Percentiles rank a stretch among this genome's conserved stretches.
phyloP scores from a whole-genome alignment of 2,329 filamentous ascomycete genomes.

The Alternaria hordeiaustralica region DNA sequence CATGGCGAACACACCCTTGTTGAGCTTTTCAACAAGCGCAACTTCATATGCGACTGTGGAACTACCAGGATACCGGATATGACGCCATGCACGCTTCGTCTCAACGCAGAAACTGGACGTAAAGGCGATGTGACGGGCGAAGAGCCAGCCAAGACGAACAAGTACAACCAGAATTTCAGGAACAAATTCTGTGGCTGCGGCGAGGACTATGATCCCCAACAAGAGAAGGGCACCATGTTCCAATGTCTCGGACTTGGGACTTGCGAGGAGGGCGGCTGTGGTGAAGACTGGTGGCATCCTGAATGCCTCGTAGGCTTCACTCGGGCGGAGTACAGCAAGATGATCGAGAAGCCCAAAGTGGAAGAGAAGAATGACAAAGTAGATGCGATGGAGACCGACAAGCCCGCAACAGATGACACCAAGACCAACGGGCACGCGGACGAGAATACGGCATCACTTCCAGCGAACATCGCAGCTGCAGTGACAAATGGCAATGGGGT shows the following conservation, averaged over 20 bases:
- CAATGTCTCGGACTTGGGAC: conserved; percentile 89
- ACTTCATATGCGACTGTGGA: conserved; percentile 96
- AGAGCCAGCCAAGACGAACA: conserved; percentile 73
- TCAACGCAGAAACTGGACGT: conserved; percentile 73
- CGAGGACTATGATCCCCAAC: conserved; percentile 84
- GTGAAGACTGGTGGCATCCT: conserved; percentile 97
- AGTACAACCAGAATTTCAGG: conserved; percentile 94
- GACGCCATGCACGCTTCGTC: conserved; percentile 76
- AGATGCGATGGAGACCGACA: conserved; percentile 21
- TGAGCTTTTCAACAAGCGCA: conserved; percentile 93
- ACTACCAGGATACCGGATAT: conserved; percentile 77
- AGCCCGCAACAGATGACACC: background rate
- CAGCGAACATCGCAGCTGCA: conserved; percentile 27
- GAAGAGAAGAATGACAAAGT: conserved; percentile 11
- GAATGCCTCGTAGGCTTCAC: conserved; percentile 86
- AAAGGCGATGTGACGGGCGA: conserved; percentile 82
- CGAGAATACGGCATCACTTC: conserved; percentile 13
- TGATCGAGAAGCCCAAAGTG: conserved; percentile 32
- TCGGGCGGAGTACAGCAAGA: conserved; percentile 71
- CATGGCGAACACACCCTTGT: conserved; percentile 95
- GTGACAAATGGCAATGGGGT: conserved; percentile 26
- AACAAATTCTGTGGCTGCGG: conserved; percentile 92
- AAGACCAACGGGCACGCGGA: conserved; percentile 15
- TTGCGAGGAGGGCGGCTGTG: conserved; percentile 83
- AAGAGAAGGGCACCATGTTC: conserved; percentile 97